Conservation (phyloP, 371 early-diverging fungal genomes). For the Mortierella sp. region DNA sequence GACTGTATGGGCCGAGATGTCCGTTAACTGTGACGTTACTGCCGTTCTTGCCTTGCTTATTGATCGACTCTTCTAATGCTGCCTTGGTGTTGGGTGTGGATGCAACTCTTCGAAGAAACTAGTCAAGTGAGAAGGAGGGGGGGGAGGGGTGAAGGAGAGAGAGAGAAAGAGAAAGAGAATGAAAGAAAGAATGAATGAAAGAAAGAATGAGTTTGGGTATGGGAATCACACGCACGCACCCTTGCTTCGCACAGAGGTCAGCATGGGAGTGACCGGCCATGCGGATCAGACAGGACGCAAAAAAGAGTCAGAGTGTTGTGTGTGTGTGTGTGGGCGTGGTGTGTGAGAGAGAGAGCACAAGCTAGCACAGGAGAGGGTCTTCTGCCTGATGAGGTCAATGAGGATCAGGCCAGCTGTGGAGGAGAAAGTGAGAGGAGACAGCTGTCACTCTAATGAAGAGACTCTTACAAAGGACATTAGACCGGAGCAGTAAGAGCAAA, state of each 20-base stretch:
- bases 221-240: too few relatives aligned
- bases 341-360: not conserved
- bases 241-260: too few relatives aligned
- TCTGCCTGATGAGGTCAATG: slow-evolving; percentile 1
- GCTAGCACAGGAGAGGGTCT: too few relatives aligned
- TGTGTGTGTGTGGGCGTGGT: not conserved
- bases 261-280: not conserved
- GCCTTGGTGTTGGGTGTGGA: slow-evolving; percentile 67
- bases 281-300: not conserved
- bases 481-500: too few relatives aligned
- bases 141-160: not conserved
- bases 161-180: not conserved
- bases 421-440: not conserved
- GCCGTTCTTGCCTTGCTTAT: slow-evolving; percentile 24
- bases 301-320: not conserved
- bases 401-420: not conserved
- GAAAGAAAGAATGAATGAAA: not conserved
- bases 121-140: not conserved
- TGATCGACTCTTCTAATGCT: slow-evolving; percentile 27
- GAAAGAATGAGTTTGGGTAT: not conserved
- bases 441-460: too few relatives aligned
- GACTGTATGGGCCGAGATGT: slow-evolving; percentile 34
- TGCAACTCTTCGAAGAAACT: slow-evolving; percentile 66
- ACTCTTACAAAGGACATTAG: too few relatives aligned
- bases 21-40: slow-evolving; percentile 26